Evolutionary conservation across 305 asterid species (phyloP), one percentile per base, ranked within the genome.

Genomic region (Rubia peregrina): DNA sequence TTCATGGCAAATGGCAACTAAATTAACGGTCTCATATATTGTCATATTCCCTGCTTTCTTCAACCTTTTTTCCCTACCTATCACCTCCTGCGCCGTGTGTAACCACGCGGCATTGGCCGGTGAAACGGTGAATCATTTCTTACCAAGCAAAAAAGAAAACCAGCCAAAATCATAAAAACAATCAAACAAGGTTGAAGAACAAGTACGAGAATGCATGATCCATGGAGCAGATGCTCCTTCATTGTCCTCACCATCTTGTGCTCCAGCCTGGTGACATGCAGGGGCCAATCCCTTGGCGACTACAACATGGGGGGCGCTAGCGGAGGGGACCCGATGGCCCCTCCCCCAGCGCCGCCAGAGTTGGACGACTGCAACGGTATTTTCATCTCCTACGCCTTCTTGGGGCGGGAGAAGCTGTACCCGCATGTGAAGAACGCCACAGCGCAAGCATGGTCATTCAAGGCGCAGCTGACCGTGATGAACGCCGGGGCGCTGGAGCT

Each of bases 371-470:
- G 98, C 80, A 74, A 85, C 26, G 98, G 98, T 0, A 74, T 90
- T 17, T 88, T 83, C 71, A 51, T 88, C 0, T 67, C 92, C 1
- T 92, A 92, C 74, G 61, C 55, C 5, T 90, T 87, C 71, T 68
- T 71, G 67, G 91, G 90, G 0, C 80, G 94, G 2, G 92, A 92
- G 63, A 85, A 84, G 73, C 80, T 83, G 43, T 90, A 87, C 38
- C 96, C 98, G 0, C 67, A 73, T 0, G 87, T 92, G 63, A 92
- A 85, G 75, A 92, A 92, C 68, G 89, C 83, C 17, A 65, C 95
- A 0, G 96, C 92, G 0, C 98, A 92, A 81, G 86, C 98, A 0
- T 92, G 96, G 96, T 71, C 96, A 0, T 92, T 92, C 60, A 69
- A 80, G 75, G 71, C 95, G 7, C 73, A 33, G 68, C 80, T 85